Conservation (phyloP, 352 stramenopile genomes). For the Hyaloperonospora arabidopsidis region DNA sequence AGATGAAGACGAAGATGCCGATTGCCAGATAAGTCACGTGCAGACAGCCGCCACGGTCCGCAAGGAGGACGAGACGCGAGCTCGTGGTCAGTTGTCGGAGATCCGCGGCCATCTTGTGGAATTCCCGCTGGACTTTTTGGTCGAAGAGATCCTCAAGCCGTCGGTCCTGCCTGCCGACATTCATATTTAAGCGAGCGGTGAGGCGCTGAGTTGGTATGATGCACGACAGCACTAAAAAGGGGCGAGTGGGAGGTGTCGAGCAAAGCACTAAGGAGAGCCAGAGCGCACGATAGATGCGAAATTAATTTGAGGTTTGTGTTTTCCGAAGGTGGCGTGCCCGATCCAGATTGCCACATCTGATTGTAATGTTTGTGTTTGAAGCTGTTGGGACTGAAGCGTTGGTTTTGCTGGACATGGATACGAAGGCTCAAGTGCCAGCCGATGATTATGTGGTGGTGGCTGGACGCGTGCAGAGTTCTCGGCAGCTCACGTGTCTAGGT, state of each 20-base stretch:
- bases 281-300: slow-evolving; percentile 15
- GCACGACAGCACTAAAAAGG: slow-evolving; percentile 8
- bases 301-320: slow-evolving; percentile 14
- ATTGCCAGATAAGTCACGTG: slow-evolving; percentile 78
- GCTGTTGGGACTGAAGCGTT: slow-evolving; percentile 14
- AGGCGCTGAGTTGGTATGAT: too few species aligned
- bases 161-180: slow-evolving; percentile 76
- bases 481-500: slow-evolving; percentile 55
- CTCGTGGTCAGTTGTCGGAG: slow-evolving; percentile 63
- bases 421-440: slow-evolving; percentile 45
- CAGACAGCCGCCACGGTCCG: slow-evolving; percentile 76
- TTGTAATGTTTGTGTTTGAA: slow-evolving; percentile 47
- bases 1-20: slow-evolving; percentile 35
- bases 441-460: slow-evolving; percentile 52
- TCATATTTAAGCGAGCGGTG: slow-evolving; percentile 63
- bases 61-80: slow-evolving; percentile 66
- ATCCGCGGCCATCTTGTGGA: slow-evolving; percentile 82
- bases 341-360: not conserved
- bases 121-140: slow-evolving; percentile 79
- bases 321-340: not conserved
- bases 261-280: not conserved
- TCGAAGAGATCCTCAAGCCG: slow-evolving; percentile 78
- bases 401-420: slow-evolving; percentile 30
- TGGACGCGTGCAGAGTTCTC: slow-evolving; percentile 25
- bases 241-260: not conserved